Percentiles rank a stretch among this genome's conserved stretches.
Conservation (phyloP, 164 flowering plant species). For the Aristolochia contorta region DNA sequence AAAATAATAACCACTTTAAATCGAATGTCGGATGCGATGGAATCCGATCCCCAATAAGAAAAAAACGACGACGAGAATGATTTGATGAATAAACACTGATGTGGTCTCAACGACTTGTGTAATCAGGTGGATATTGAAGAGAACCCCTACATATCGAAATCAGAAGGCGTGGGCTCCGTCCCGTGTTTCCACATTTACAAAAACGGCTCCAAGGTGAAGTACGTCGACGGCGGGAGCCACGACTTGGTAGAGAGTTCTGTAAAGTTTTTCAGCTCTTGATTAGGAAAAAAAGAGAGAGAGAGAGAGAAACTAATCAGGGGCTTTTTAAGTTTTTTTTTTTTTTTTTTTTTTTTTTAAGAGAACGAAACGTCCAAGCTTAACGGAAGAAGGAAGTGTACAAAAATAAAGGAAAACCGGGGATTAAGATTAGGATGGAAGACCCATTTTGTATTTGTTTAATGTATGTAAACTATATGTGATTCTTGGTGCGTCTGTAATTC, state of each 20-base stretch:
- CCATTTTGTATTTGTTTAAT: slow-evolving; percentile 1
- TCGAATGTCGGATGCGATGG: neutral
- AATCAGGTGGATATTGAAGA: slow-evolving; percentile 34
- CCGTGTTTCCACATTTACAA: slow-evolving; percentile 36
- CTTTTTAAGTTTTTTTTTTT: neutral
- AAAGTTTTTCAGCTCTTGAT: slow-evolving; percentile 18
- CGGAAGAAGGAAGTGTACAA: neutral
- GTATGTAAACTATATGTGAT: neutral
- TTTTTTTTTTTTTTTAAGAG: neutral
- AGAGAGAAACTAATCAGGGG: neutral
- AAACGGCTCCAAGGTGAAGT: slow-evolving; percentile 28
- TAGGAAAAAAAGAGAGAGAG: neutral
- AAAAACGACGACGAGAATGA: too few relatives aligned
- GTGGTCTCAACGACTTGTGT: neutral
- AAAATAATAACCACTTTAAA: too few relatives aligned
- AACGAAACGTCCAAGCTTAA: neutral
- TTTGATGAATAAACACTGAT: too few relatives aligned
- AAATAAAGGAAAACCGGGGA: neutral
- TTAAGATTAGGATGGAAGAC: neutral
- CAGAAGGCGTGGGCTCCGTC: slow-evolving; percentile 24
- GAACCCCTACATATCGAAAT: slow-evolving; percentile 17
- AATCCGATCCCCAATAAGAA: neutral
- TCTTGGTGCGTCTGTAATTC: neutral
- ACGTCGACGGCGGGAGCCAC: slow-evolving; percentile 22
- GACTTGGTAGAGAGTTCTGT: slow-evolving; percentile 32